Evolutionary conservation across 768 basidiomycete genomes (phyloP).

Genomic region (Tulasnella sp.): DNA sequence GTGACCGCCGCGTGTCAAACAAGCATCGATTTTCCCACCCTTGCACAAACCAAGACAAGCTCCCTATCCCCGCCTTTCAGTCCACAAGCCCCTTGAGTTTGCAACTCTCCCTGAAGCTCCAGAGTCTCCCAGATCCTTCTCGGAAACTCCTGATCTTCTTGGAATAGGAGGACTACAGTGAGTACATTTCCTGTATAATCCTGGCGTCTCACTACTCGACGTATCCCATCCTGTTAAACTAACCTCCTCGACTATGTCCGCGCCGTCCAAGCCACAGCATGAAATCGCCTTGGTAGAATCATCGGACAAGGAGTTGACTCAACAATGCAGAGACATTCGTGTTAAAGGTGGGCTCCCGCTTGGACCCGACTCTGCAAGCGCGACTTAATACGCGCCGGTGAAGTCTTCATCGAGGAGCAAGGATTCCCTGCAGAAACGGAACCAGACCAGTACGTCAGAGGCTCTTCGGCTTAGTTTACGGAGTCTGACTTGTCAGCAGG

Average conservation of each 20-base stretch:
- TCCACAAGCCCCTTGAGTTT: not conserved
- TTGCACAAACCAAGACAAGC: not conserved
- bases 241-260: not conserved
- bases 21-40: not conserved
- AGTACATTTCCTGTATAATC: not conserved
- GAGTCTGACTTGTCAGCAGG: conserved; percentile 39
- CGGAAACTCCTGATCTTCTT: not conserved
- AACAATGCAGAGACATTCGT: conserved; percentile 62
- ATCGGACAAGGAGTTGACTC: conserved; percentile 47
- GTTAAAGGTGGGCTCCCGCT: conserved; percentile 29
- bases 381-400: not conserved
- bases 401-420: conserved; percentile 64
- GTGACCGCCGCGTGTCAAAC: not conserved
- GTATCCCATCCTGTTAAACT: not conserved
- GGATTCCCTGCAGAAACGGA: conserved; percentile 70
- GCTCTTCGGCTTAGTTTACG: not conserved
- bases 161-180: not conserved
- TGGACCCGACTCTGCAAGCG: not conserved
- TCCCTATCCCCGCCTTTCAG: no score
- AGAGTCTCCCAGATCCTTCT: not conserved
- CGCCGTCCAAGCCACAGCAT: conserved; percentile 42
- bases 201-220: not conserved
- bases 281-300: conserved; percentile 49
- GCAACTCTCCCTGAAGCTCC: not conserved
- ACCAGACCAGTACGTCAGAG: conserved; percentile 58